Base-by-base conservation (phyloP, 176 grass and related monocot species). In the Triticum turgidum region DNA sequence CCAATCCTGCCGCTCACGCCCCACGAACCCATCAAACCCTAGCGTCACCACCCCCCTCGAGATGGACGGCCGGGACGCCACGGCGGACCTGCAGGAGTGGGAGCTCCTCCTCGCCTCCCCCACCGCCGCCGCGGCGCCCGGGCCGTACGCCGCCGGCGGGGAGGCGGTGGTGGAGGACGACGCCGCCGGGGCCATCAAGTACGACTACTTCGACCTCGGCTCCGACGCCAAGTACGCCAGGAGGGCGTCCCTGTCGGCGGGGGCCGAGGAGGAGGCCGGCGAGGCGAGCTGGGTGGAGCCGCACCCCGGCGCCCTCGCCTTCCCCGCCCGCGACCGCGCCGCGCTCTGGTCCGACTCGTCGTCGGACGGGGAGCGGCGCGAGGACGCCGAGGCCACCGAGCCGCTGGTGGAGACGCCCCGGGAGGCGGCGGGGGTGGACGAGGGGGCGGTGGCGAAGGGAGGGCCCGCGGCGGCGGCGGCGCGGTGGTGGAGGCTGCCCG, bases 171-270 rank as follows among this genome's bases (percentile, higher is more conserved):
- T 76, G 1, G 86, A 59, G 56, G 56, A 59, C 56, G 56, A 89
- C 18, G 92, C 91, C 39, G 92, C 82, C 7, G 97, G 90, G 9
- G 90, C 89, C 18, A 96, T 99, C 87, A 94, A 96, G 90, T 35
- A 82, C 59, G 97, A 96, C 75, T 96, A 96, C 86, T 96, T 96
- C 94, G 87, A 88, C 24, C 92, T 99, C 49, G 87, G 83, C 62
- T 94, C 87, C 9, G 87, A 87, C 38, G 77, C 51, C 41, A 86
- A 86, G 79, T 94, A 92, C 70, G 32, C 87, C 3, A n/a, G 78
- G 80, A 86, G 83, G 84, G 78, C 70, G 11, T 89, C 88, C 10
- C 4, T 86, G 5, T 77, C 80, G 18, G 41, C 30, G 24, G 83
- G 2, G 61, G 14, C 4, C 9, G 83, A 61, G 17, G 88, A 35